Percentiles rank a stretch among this genome's conserved stretches.
Evolutionary conservation across 805 yeast species (phyloP).

Genomic region (Gaillardinia entomophila): DNA sequence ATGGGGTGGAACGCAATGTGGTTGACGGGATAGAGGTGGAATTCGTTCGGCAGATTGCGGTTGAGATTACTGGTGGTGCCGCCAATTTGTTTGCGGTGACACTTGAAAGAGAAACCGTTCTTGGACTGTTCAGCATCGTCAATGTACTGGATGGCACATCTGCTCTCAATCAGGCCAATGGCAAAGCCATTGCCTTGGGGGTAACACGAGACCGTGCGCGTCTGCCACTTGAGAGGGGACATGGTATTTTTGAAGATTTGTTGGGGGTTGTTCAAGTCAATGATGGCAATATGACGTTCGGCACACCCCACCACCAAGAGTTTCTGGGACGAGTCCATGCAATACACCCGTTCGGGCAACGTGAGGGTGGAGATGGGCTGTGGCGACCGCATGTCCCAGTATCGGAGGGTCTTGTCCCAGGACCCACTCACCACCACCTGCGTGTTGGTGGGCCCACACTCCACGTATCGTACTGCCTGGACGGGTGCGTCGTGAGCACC

Average conservation of each 20-base stretch:
- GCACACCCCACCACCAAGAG: constrained; percentile 92
- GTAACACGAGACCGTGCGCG: constrained; percentile 75
- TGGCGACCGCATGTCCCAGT: constrained; percentile 90
- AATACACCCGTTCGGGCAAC: constrained; percentile 86
- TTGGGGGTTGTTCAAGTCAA: constrained; percentile 80
- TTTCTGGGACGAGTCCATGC: constrained; percentile 79
- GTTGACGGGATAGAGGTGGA: constrained; percentile 73
- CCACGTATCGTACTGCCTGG: constrained; percentile 65
- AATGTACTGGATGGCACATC: constrained; percentile 91
- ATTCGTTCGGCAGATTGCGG: constrained; percentile 28
- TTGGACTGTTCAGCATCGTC: constrained; percentile 73
- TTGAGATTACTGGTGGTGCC: constrained; percentile 17
- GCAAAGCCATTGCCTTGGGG: constrained; percentile 94
- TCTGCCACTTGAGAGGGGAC: constrained; percentile 87
- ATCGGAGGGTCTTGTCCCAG: constrained; percentile 92
- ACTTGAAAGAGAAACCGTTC: constrained; percentile 82
- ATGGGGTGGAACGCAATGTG: constrained; percentile 81
- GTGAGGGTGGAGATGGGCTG: constrained; percentile 75
- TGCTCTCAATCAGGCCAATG: constrained; percentile 88
- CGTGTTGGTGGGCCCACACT: constrained; percentile 78
- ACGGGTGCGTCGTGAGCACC: constrained; percentile 87
- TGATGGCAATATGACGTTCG: constrained; percentile 70
- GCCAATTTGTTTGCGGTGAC: constrained; percentile 71
- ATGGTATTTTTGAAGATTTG: constrained; percentile 64
- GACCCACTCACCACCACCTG: constrained; percentile 87